These are phyloP conservation scores for Tilletiopsis washingtonensis DNA, from an alignment of 1,284 basidiomycete species.

Conservation along the genomic window DNA sequence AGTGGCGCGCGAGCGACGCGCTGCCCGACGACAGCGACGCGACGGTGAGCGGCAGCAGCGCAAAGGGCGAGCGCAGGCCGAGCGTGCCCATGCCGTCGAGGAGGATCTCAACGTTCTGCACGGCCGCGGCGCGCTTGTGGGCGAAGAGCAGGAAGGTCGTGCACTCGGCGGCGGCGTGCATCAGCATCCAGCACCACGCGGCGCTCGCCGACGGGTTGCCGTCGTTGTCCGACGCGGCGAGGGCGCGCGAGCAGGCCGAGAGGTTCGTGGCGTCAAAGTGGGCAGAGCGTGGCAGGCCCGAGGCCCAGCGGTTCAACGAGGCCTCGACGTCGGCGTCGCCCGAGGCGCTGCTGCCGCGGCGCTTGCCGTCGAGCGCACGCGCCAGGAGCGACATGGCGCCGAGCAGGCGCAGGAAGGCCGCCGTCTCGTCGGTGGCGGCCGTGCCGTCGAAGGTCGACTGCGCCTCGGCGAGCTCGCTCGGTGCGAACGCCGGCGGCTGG, in stretches of 20 bases:
- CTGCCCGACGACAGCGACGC: background rate
- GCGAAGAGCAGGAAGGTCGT: constrained; percentile 51
- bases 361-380: constrained; percentile 41
- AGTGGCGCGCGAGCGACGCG: background rate
- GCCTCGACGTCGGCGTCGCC: constrained; percentile 18
- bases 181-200: constrained; percentile 50
- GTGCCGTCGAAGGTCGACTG: background rate
- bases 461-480: constrained; percentile 35
- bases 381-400: constrained; percentile 48
- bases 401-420: constrained; percentile 48
- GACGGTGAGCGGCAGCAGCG: background rate
- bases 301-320: constrained; percentile 50
- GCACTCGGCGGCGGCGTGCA: constrained; percentile 51
- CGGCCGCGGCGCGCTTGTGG: constrained; percentile 3
- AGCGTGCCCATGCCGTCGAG: background rate
- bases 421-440: constrained; percentile 4
- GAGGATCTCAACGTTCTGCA: background rate
- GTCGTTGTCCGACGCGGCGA: constrained; percentile 35
- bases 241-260: constrained; percentile 36
- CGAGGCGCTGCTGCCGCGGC: background rate
- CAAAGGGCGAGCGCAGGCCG: background rate
- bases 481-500: constrained; percentile 33
- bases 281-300: constrained; percentile 47
- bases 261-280: constrained; percentile 51
- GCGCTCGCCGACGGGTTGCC: constrained; percentile 34